These are phyloP conservation scores for Heliamphora exappendiculata DNA, from an alignment of 148 eudicot species.

Conservation along the genomic window DNA sequence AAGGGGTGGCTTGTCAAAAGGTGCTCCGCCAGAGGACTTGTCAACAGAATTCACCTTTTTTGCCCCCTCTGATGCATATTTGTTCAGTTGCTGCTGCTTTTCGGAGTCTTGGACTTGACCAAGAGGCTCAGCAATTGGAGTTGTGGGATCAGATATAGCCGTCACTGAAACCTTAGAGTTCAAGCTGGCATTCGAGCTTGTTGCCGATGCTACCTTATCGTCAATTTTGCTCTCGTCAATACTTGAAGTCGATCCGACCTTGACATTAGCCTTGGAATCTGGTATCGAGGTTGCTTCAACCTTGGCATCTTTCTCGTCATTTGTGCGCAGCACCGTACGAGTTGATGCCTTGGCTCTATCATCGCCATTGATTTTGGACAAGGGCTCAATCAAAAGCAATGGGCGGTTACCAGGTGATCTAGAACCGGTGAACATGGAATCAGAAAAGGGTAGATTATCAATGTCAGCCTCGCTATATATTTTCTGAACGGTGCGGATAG, in stretches of 20 bases:
- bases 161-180: slow-evolving; percentile 17
- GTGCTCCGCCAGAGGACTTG: neutral
- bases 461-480: slow-evolving; percentile 42
- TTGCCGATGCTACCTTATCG: slow-evolving; percentile 19
- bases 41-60: slow-evolving; percentile 12
- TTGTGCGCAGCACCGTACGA: slow-evolving; percentile 28
- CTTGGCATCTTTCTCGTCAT: slow-evolving; percentile 33
- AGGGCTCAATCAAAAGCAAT: slow-evolving; percentile 55
- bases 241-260: slow-evolving; percentile 19
- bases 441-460: slow-evolving; percentile 44
- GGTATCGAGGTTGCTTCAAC: slow-evolving; percentile 20
- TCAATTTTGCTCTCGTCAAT: slow-evolving; percentile 1
- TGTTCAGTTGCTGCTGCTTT: slow-evolving; percentile 15
- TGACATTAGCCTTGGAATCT: slow-evolving; percentile 23
- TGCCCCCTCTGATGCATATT: neutral
- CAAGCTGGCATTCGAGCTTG: slow-evolving; percentile 18
- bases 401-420: slow-evolving; percentile 43
- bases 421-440: slow-evolving; percentile 38
- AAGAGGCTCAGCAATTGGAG: neutral
- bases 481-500: slow-evolving; percentile 63
- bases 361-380: slow-evolving; percentile 51
- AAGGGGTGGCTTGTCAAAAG: neutral
- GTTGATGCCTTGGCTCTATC: slow-evolving; percentile 46
- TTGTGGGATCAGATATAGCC: slow-evolving; percentile 10
- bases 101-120: slow-evolving; percentile 9